Evolutionary conservation across 1,139 yeast species (phyloP).

Genomic region (Lodderomyces orthopsilosis): DNA sequence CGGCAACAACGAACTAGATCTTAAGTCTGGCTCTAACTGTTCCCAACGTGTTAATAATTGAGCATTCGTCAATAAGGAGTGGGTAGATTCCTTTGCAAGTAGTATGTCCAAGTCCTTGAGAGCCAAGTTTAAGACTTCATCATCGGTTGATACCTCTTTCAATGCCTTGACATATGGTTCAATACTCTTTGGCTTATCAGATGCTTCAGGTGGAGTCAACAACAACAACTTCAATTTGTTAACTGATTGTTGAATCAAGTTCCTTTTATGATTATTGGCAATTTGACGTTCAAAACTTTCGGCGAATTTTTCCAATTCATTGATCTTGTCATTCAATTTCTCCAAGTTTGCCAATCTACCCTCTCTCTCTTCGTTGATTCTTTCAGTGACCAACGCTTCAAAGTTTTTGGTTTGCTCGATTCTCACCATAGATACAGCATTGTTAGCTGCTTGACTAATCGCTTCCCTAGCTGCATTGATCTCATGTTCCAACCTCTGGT

Average conservation of each 20-base stretch:
- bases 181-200: constrained; percentile 31
- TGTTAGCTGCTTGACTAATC: constrained; percentile 72
- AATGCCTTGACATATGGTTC: constrained; percentile 49
- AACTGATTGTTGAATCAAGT: constrained; percentile 56
- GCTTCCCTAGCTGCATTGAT: constrained; percentile 66
- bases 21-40: constrained; percentile 77
- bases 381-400: constrained; percentile 58
- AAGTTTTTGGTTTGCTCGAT: constrained; percentile 71
- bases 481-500: constrained; percentile 60
- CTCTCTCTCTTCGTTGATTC: constrained; percentile 76
- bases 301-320: constrained; percentile 58
- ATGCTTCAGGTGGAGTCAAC: constrained; percentile 22
- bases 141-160: constrained; percentile 42
- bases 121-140: constrained; percentile 40
- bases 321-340: constrained; percentile 56
- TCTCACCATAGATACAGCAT: constrained; percentile 70
- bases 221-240: constrained; percentile 52
- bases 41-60: constrained; percentile 75
- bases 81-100: constrained; percentile 50
- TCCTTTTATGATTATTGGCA: constrained; percentile 52
- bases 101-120: constrained; percentile 37
- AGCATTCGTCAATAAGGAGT: constrained; percentile 60
- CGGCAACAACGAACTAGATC: constrained; percentile 85
- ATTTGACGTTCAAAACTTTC: constrained; percentile 57
- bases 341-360: constrained; percentile 73